Conservation (phyloP, 75 land plant genomes). For the Pinus tabuliformis region DNA sequence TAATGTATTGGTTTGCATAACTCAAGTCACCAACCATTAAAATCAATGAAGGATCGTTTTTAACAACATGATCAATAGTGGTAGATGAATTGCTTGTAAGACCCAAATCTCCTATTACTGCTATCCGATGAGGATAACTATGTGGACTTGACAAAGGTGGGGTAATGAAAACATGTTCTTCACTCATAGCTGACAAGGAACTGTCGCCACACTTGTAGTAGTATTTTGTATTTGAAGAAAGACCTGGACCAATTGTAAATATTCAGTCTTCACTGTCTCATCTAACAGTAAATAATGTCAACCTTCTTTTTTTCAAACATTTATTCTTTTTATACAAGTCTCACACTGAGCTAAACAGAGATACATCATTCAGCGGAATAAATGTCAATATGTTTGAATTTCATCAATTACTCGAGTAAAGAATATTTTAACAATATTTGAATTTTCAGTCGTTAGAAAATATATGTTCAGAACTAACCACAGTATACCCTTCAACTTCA, state of each 20-base stretch:
- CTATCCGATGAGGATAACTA: constrained; percentile 66
- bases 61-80: constrained; percentile 68
- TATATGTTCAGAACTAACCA: too few relatives aligned
- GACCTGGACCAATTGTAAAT: constrained; percentile 37
- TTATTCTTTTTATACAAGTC: background rate
- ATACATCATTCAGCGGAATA: background rate
- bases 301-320: background rate
- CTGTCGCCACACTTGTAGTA: constrained; percentile 88
- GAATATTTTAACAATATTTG: background rate
- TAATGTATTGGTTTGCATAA: constrained; percentile 85
- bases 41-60: constrained; percentile 76
- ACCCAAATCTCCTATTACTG: constrained; percentile 88
- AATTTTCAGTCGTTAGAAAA: background rate
- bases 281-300: background rate
- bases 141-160: constrained; percentile 44
- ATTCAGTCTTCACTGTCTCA: background rate
- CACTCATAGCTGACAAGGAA: constrained; percentile 61
- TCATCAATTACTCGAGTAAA: background rate
- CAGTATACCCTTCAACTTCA: background rate
- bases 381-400: background rate
- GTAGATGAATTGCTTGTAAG: constrained; percentile 83
- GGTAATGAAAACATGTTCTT: constrained; percentile 61
- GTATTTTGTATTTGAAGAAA: constrained; percentile 63
- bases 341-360: background rate
- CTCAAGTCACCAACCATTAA: constrained; percentile 83